Conservation (phyloP, 2,329 filamentous ascomycete genomes). For the Aspergillus phoenicis region DNA sequence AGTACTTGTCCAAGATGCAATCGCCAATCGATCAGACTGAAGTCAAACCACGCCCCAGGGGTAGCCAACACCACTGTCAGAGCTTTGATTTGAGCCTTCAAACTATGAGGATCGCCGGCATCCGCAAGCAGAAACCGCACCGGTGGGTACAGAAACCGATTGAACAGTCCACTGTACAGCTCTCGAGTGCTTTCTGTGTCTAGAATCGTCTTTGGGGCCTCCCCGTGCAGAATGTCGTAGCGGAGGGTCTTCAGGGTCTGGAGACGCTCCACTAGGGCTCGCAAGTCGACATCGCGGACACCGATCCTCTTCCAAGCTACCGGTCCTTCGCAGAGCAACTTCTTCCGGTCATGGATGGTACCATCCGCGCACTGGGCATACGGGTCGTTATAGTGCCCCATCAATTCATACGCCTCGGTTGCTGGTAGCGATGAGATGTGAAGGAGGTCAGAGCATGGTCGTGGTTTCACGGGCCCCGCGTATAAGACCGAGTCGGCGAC, state of each 20-base stretch:
- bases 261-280: conserved; percentile 38
- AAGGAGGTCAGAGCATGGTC: conserved; percentile 22
- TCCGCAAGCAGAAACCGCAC: conserved; percentile 29
- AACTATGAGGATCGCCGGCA: conserved; percentile 33
- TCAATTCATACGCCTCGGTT: conserved; percentile 36
- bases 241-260: conserved; percentile 38
- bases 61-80: conserved; percentile 47
- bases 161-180: conserved; percentile 41
- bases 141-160: conserved; percentile 42
- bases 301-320: conserved; percentile 46
- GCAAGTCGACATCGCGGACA: conserved; percentile 41
- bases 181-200: conserved; percentile 36
- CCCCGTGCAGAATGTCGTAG: conserved; percentile 34
- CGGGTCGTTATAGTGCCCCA: conserved; percentile 38
- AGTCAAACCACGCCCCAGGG: conserved; percentile 51
- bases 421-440: conserved; percentile 31
- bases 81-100: conserved; percentile 51
- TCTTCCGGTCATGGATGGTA: conserved; percentile 39
- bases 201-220: conserved; percentile 37
- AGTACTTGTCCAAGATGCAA: conserved; percentile 50
- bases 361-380: conserved; percentile 41
- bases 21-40: conserved; percentile 51
- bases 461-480: conserved; percentile 25
- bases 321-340: conserved; percentile 42
- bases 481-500: conserved; percentile 41